Conservation (phyloP, 148 eudicot genomes). For the Gaultheria prostrata region DNA sequence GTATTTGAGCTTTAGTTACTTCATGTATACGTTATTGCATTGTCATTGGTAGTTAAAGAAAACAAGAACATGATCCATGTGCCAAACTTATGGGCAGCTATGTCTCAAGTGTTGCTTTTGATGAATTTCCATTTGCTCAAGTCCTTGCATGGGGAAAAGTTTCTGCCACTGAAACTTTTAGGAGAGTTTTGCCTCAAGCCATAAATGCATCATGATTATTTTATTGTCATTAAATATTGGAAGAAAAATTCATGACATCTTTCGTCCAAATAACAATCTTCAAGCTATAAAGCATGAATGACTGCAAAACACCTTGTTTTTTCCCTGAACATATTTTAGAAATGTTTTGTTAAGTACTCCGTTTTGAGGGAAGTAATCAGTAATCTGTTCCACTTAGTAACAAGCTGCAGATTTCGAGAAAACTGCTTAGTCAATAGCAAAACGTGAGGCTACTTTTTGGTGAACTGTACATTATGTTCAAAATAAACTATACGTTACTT, state of each 20-base stretch:
- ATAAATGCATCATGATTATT: neutral
- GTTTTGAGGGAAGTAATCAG: neutral
- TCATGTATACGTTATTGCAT: neutral
- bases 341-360: neutral
- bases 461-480: neutral
- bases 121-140: neutral
- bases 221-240: neutral
- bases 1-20: conserved; percentile 21
- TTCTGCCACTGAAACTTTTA: neutral
- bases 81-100: neutral
- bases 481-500: neutral
- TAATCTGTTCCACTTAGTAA: neutral
- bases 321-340: neutral
- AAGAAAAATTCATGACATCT: neutral
- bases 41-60: neutral
- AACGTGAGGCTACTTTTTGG: conserved; percentile 5
- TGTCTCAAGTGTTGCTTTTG: neutral
- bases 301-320: neutral
- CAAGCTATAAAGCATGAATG: neutral
- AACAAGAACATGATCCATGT: neutral
- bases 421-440: neutral
- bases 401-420: neutral
- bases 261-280: neutral
- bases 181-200: neutral
- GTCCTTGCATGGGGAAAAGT: neutral